phyloP scores from a whole-genome alignment of 208 protist genomes.

The Acanthamoeba polyphaga region DNA sequence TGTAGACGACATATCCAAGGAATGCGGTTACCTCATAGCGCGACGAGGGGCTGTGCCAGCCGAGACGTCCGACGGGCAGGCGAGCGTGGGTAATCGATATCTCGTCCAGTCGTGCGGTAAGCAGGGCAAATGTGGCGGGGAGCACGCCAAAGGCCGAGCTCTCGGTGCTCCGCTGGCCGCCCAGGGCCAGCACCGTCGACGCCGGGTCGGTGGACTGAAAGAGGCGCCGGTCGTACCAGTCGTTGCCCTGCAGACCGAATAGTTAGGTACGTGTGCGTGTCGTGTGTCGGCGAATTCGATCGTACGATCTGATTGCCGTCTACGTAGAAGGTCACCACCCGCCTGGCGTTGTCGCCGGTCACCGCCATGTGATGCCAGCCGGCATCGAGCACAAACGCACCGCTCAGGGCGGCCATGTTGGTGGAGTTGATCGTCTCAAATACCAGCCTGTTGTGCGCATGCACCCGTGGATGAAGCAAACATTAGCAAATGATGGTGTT shows the following conservation, averaged over 20 bases:
- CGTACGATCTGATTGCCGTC: constrained; percentile 62
- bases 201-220: not conserved
- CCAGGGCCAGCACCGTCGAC: not conserved
- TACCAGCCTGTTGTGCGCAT: not conserved
- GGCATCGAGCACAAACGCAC: not conserved
- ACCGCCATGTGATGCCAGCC: constrained; percentile 59
- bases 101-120: constrained; percentile 28
- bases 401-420: constrained; percentile 29
- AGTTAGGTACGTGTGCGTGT: not conserved
- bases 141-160: not conserved
- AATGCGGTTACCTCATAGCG: not conserved
- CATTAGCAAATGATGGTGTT: too few species aligned
- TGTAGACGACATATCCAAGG: too few species aligned
- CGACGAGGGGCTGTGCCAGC: not conserved
- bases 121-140: not conserved
- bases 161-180: not conserved
- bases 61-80: not conserved
- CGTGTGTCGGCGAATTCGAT: not conserved
- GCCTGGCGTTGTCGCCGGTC: not conserved
- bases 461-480: not conserved
- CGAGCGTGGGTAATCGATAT: constrained; percentile 30
- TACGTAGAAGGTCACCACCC: constrained; percentile 51
- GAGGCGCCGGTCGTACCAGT: constrained; percentile 49
- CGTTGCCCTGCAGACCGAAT: not conserved
- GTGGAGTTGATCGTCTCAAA: constrained; percentile 69